Evolutionary conservation across 2,329 filamentous ascomycete species (phyloP).

Genomic region (Verticillium nubilum): DNA sequence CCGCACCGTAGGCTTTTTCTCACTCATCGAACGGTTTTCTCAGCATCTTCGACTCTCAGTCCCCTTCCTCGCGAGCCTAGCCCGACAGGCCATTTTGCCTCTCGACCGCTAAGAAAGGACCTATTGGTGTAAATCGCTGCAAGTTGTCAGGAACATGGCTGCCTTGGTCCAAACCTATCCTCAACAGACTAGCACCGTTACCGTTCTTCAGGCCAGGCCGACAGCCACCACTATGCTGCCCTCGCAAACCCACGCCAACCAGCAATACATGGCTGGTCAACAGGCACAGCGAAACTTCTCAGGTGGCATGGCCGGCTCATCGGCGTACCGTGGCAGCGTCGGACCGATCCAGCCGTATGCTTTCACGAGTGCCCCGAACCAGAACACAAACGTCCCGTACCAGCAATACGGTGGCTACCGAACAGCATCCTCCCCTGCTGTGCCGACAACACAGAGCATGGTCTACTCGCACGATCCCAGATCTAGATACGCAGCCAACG

Average conservation of each 20-base stretch:
- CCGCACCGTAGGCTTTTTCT: neutral
- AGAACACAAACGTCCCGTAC: conserved; percentile 50
- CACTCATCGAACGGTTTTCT: neutral
- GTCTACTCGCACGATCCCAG: conserved; percentile 22
- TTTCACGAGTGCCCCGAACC: conserved; percentile 64
- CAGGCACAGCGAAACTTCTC: conserved; percentile 39
- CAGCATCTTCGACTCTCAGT: neutral
- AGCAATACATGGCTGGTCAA: conserved; percentile 44
- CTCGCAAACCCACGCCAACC: conserved; percentile 42
- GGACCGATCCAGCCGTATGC: conserved; percentile 70
- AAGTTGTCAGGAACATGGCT: conserved; percentile 59
- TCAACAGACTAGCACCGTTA: conserved; percentile 67
- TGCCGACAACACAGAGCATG: conserved; percentile 33
- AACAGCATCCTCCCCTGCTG: conserved; percentile 38
- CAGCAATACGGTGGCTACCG: conserved; percentile 43
- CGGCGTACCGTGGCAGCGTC: conserved; percentile 49
- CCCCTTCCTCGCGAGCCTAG: neutral
- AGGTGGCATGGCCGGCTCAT: conserved; percentile 40
- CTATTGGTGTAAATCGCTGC: neutral
- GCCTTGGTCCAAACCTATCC: conserved; percentile 78
- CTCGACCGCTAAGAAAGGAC: neutral
- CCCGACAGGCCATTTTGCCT: neutral
- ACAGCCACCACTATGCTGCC: conserved; percentile 56
- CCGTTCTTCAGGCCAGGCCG: conserved; percentile 71
- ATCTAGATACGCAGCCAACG: conserved; percentile 22